Conservation (phyloP, 2,329 filamentous ascomycete species). For the Fusarium torulosum region DNA sequence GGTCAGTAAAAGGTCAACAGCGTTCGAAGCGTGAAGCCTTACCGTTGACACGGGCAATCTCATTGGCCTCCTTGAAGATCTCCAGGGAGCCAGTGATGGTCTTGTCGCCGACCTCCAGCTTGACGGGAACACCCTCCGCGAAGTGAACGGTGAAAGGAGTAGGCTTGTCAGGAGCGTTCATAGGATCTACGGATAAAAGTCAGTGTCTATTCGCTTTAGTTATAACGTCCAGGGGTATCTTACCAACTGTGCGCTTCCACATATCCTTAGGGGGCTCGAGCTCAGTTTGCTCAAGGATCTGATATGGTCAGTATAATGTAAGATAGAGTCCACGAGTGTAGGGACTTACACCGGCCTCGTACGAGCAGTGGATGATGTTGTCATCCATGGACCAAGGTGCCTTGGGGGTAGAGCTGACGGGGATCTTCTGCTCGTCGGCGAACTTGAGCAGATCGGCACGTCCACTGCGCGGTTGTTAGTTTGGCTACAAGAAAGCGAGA, state of each 20-base stretch:
- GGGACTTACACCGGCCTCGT: constrained; percentile 26
- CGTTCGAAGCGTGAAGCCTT: background rate
- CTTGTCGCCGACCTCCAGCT: constrained; percentile 68
- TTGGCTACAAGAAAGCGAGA: background rate
- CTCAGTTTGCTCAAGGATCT: constrained; percentile 61
- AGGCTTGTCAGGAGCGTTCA: constrained; percentile 72
- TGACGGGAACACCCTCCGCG: constrained; percentile 74
- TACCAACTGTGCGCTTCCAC: constrained; percentile 70
- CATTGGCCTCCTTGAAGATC: constrained; percentile 69
- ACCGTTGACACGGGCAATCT: constrained; percentile 59
- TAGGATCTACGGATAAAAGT: constrained; percentile 59
- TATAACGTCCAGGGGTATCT: background rate
- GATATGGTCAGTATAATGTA: background rate
- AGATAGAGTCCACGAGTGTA: accelerated
- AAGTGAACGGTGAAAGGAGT: constrained; percentile 75
- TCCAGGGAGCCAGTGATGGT: constrained; percentile 72
- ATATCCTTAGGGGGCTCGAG: constrained; percentile 74
- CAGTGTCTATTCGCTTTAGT: background rate
- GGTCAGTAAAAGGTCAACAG: background rate
- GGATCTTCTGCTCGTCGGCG: constrained; percentile 74
- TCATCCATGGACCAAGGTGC: constrained; percentile 73
- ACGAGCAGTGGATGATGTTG: constrained; percentile 42
- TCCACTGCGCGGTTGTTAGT: constrained; percentile 14
- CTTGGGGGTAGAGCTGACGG: constrained; percentile 79
- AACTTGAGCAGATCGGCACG: constrained; percentile 75